Conservation (phyloP, 1,139 yeast species). For the Scheffersomyces stambukii region DNA sequence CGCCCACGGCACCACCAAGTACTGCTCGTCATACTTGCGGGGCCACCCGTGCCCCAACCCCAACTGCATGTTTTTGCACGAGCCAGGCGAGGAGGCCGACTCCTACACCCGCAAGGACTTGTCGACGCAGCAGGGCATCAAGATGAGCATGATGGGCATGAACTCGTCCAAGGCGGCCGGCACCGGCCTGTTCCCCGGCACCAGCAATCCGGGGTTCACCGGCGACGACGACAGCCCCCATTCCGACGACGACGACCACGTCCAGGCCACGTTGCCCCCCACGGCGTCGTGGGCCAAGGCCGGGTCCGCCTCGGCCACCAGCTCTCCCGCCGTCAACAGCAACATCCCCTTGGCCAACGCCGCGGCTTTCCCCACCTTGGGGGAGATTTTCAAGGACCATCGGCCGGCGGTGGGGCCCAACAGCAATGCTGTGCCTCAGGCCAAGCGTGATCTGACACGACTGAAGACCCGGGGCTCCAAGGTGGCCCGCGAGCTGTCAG, state of each 20-base stretch:
- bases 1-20: constrained; percentile 98
- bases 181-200: too few species aligned
- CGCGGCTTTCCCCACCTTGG: constrained; percentile 70
- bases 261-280: constrained; percentile 41
- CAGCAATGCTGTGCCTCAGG: constrained; percentile 30
- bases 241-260: constrained; percentile 5
- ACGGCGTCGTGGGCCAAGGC: constrained; percentile 57
- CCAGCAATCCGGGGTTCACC: neutral
- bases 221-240: constrained; percentile 1
- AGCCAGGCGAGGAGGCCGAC: constrained; percentile 99
- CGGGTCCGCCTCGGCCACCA: constrained; percentile 18
- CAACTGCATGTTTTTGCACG: constrained; percentile 97
- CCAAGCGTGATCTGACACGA: constrained; percentile 28
- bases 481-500: constrained; percentile 21
- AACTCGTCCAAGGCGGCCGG: constrained; percentile 1
- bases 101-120: constrained; percentile 91
- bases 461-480: constrained; percentile 17
- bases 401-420: constrained; percentile 28
- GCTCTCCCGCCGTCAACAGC: constrained; percentile 31
- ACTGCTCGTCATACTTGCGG: constrained; percentile 90
- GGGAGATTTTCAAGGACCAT: constrained; percentile 53
- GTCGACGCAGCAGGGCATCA: constrained; percentile 72
- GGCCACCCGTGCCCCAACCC: constrained; percentile 98
- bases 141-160: constrained; percentile 42
- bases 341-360: constrained; percentile 44